A percentile compares a stretch with the other conserved stretches of the same genome.
phyloP scores from a whole-genome alignment of 495 filamentous ascomycete species.

The Hypoxylon perforatum region DNA sequence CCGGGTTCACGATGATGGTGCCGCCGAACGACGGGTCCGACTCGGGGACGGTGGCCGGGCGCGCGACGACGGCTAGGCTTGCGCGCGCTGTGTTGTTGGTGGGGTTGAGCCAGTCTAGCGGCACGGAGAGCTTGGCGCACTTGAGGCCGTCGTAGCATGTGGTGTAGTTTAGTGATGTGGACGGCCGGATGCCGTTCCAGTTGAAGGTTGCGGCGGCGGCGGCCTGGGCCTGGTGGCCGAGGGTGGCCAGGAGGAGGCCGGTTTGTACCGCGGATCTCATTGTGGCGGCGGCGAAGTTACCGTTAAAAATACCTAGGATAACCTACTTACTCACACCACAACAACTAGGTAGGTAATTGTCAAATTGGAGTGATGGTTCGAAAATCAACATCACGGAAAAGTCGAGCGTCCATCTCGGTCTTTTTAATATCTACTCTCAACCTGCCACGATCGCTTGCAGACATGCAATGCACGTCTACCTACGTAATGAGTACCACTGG shows the following conservation, averaged over 20 bases:
- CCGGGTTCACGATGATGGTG: conserved; percentile 40
- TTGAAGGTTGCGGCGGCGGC: conserved; percentile 27
- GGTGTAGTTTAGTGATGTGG: conserved; percentile 34
- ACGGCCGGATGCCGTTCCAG: conserved; percentile 31
- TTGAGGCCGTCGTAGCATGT: conserved; percentile 25
- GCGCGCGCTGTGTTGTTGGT: conserved; percentile 14
- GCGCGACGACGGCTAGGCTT: conserved; percentile 31
- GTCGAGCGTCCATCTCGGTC: too few species aligned
- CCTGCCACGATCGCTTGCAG: too few species aligned
- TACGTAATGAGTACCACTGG: too few species aligned
- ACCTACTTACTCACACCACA: neutral
- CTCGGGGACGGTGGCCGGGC: conserved; percentile 33
- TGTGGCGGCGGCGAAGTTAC: neutral
- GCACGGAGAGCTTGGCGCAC: conserved; percentile 37
- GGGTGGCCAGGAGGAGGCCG: conserved; percentile 12
- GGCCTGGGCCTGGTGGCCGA: conserved; percentile 3
- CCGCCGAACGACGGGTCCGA: conserved; percentile 39
- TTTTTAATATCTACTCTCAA: too few species aligned
- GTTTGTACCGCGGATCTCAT: conserved; percentile 1
- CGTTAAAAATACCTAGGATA: neutral
- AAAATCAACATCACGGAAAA: too few species aligned
- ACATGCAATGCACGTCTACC: too few species aligned
- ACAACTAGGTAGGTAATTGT: too few species aligned
- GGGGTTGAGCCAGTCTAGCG: conserved; percentile 39
- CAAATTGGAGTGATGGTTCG: too few species aligned